phyloP scores from a whole-genome alignment of 179 eudicot species.

The Beta corolliflora region DNA sequence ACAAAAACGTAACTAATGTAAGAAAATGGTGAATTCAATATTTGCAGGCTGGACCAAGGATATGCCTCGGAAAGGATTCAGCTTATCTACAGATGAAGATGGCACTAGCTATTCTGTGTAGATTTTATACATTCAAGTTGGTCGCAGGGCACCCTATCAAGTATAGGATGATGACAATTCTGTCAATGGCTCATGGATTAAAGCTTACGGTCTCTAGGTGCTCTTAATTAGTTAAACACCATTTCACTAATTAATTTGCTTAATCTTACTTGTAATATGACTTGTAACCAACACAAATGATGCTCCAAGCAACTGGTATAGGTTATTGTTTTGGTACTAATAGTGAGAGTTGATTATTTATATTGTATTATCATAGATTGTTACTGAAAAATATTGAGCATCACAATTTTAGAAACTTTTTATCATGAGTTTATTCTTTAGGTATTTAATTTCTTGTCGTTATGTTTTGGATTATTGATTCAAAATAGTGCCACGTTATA shows the following conservation, averaged over 20 bases:
- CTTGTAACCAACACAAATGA: no score
- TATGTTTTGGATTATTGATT: no score
- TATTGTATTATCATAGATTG: no score
- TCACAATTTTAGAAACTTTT: no score
- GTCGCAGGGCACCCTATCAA: slow-evolving; percentile 74
- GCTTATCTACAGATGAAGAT: slow-evolving; percentile 98
- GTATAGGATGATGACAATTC: slow-evolving; percentile 96
- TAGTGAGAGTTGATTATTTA: no score
- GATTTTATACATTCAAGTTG: slow-evolving; percentile 74
- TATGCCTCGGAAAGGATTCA: slow-evolving; percentile 92
- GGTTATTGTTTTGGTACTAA: no score
- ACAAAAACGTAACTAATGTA: no score
- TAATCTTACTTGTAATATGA: background rate
- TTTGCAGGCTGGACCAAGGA: slow-evolving; percentile 92
- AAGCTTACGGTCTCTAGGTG: slow-evolving; percentile 60
- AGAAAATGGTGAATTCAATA: background rate
- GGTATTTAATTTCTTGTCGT: no score
- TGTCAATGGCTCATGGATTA: slow-evolving; percentile 88
- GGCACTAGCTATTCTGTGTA: slow-evolving; percentile 79
- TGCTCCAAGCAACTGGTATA: no score
- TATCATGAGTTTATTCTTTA: no score
- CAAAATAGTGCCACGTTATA: no score
- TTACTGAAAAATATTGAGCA: no score
- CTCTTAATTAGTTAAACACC: background rate
- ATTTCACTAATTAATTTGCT: background rate